Evolutionary conservation across 805 yeast genomes (phyloP).

Genomic region (Suhomyces sp.): DNA sequence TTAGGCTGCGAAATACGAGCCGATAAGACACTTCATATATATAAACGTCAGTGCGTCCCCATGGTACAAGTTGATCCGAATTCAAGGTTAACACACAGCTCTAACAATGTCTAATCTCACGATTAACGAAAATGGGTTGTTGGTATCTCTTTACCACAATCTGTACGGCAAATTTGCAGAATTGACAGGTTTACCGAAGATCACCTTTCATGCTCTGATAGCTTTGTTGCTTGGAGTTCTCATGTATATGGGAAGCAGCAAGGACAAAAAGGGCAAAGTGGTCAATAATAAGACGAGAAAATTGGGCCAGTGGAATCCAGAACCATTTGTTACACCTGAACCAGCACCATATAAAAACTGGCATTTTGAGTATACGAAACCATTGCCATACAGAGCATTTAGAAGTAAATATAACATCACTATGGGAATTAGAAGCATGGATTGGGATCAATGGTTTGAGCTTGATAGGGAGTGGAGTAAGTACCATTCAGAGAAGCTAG

Average conservation of each 20-base stretch:
- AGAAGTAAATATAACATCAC: conserved; percentile 61
- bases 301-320: conserved; percentile 55
- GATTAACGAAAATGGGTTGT: neutral
- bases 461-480: conserved; percentile 63
- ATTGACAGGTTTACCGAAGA: conserved; percentile 2
- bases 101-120: neutral
- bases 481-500: conserved; percentile 51
- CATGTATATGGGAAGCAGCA: neutral
- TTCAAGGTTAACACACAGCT: neutral
- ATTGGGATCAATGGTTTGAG: conserved; percentile 62
- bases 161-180: conserved; percentile 4
- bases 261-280: neutral
- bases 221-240: neutral
- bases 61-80: neutral
- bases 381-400: conserved; percentile 66
- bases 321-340: conserved; percentile 45
- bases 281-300: conserved; percentile 42
- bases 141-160: conserved; percentile 1
- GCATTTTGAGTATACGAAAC: conserved; percentile 49
- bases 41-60: neutral
- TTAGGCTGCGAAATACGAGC: conserved; percentile 9
- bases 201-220: neutral
- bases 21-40: conserved; percentile 2
- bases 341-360: conserved; percentile 49
- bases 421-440: conserved; percentile 68